These are phyloP conservation scores for Amanita pallidorosea DNA, from an alignment of 768 basidiomycete genomes.

Conservation along the genomic window DNA sequence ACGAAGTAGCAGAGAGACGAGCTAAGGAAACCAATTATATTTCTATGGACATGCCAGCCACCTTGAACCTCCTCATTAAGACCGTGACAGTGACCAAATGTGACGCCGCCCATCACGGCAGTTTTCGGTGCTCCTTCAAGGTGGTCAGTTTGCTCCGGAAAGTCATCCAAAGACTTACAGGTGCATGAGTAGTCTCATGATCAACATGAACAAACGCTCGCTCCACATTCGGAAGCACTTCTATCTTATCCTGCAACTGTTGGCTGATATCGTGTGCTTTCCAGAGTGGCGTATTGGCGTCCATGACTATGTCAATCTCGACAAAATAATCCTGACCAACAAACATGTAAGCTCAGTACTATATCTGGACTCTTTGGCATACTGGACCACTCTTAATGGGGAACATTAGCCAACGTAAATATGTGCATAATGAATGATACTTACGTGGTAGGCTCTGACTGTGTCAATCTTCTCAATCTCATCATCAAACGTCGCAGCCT, in stretches of 20 bases:
- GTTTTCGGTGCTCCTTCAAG: conserved; percentile 39
- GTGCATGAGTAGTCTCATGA: conserved; percentile 79
- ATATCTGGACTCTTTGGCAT: conserved; percentile 9
- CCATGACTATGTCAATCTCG: conserved; percentile 93
- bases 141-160: background rate
- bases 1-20: background rate
- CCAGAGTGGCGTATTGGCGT: conserved; percentile 79
- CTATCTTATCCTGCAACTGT: conserved; percentile 80
- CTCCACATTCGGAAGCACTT: conserved; percentile 81
- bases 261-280: conserved; percentile 83
- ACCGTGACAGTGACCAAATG: conserved; percentile 1
- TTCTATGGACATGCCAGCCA: background rate
- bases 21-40: conserved; percentile 8
- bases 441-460: conserved; percentile 83
- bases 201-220: conserved; percentile 94
- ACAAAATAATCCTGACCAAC: conserved; percentile 71
- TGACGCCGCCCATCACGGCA: background rate
- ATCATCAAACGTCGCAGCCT: conserved; percentile 79
- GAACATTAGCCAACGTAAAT: conserved; percentile 5
- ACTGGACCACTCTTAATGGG: conserved; percentile 60
- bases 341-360: background rate
- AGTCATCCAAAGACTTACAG: conserved; percentile 20
- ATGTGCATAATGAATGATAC: conserved; percentile 16
- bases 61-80: background rate
- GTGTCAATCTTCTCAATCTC: conserved; percentile 86